A percentile compares a stretch with the other conserved stretches of the same genome.
Conservation (phyloP, 2,329 filamentous ascomycete genomes). For the Cercospora sesami region DNA sequence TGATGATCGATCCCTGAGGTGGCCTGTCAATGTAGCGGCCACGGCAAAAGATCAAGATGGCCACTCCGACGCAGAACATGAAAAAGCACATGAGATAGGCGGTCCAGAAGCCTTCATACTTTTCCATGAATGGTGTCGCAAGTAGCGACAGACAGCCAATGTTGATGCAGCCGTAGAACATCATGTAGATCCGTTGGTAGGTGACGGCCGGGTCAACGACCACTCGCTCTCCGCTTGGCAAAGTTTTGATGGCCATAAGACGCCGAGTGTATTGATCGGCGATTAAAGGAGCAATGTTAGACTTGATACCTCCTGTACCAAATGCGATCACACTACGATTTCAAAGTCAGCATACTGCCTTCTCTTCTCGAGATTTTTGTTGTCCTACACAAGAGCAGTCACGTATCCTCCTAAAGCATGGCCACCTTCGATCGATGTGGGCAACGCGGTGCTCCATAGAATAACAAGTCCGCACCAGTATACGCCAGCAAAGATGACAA, state of each 20-base stretch:
- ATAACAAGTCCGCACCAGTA: slow-evolving; percentile 67
- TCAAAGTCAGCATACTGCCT: neutral
- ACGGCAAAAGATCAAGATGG: slow-evolving; percentile 50
- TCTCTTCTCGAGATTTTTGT: neutral
- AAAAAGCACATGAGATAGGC: slow-evolving; percentile 63
- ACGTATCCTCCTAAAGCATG: slow-evolving; percentile 64
- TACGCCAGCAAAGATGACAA: slow-evolving; percentile 63
- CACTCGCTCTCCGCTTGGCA: slow-evolving; percentile 45
- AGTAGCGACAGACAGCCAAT: slow-evolving; percentile 68
- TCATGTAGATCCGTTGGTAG: slow-evolving; percentile 54
- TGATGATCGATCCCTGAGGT: slow-evolving; percentile 64
- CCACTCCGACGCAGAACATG: slow-evolving; percentile 63
- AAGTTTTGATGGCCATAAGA: slow-evolving; percentile 43
- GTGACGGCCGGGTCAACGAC: slow-evolving; percentile 52
- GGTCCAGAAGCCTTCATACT: slow-evolving; percentile 65
- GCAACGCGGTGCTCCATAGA: slow-evolving; percentile 65
- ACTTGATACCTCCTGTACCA: slow-evolving; percentile 79
- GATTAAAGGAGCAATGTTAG: slow-evolving; percentile 63
- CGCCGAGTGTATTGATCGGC: slow-evolving; percentile 51
- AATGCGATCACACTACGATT: slow-evolving; percentile 60
- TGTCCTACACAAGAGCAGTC: slow-evolving; percentile 54
- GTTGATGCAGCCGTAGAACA: slow-evolving; percentile 74
- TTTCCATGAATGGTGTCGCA: slow-evolving; percentile 68
- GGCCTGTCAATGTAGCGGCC: slow-evolving; percentile 46
- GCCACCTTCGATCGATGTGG: slow-evolving; percentile 61